phyloP scores from a whole-genome alignment of 768 basidiomycete genomes.

The Termitomyces sp. region DNA sequence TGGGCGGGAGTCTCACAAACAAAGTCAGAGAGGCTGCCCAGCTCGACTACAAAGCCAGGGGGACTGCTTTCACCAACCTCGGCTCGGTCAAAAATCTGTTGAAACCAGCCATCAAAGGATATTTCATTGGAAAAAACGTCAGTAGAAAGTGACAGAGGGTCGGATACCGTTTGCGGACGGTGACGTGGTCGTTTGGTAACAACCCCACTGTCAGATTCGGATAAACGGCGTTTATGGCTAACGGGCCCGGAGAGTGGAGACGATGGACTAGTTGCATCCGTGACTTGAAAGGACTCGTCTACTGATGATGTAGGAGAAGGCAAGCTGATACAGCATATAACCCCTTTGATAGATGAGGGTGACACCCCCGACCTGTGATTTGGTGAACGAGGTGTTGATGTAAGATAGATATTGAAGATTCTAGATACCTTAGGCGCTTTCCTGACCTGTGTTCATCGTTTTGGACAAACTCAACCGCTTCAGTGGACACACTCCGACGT shows the following conservation, averaged over 20 bases:
- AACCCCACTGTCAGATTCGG: conserved; percentile 21
- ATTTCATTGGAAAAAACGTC: conserved; percentile 11
- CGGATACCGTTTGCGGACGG: conserved; percentile 23
- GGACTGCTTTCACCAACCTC: conserved; percentile 20
- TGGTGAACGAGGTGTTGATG: not conserved
- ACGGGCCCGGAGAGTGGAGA: not conserved
- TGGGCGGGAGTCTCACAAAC: not conserved
- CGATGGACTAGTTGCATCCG: not conserved
- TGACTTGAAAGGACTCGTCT: not conserved
- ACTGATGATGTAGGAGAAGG: conserved; percentile 13
- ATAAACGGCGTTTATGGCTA: conserved; percentile 35
- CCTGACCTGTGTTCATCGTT: not conserved
- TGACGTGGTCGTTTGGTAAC: conserved; percentile 26
- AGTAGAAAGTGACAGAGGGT: conserved; percentile 22
- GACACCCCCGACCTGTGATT: not conserved
- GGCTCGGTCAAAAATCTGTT: conserved; percentile 22
- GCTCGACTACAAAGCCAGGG: conserved; percentile 26
- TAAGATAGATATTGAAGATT: not conserved
- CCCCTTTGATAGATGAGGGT: not conserved
- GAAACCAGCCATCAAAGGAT: conserved; percentile 34
- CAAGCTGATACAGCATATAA: not conserved
- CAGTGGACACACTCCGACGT: conserved; percentile 7
- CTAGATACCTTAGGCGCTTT: conserved; percentile 17
- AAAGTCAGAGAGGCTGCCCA: conserved; percentile 25
- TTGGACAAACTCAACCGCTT: not conserved